Evolutionary conservation across 805 yeast species (phyloP).

Genomic region (Kluyveromyces lactis): DNA sequence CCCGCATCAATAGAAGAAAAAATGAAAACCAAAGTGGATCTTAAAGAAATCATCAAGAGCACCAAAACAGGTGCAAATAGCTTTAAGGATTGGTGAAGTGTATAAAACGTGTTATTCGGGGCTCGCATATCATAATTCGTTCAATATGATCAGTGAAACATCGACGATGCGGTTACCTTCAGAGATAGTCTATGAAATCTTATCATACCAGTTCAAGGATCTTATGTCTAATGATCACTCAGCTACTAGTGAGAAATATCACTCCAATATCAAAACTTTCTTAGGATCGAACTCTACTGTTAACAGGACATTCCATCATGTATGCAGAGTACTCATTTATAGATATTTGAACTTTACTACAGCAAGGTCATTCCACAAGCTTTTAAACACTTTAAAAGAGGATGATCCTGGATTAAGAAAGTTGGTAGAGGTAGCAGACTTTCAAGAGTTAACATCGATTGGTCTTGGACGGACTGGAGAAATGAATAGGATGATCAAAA

Average conservation of each 20-base stretch:
- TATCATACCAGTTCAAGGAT: constrained; percentile 47
- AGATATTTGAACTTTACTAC: constrained; percentile 67
- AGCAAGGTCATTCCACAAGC: constrained; percentile 70
- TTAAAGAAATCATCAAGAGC: no score
- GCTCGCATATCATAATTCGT: no score
- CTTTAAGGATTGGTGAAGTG: no score
- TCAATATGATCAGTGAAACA: not conserved
- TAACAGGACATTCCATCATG: constrained; percentile 48
- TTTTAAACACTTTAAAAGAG: constrained; percentile 46
- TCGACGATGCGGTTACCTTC: constrained; percentile 34
- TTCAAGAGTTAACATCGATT: constrained; percentile 79
- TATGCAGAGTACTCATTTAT: constrained; percentile 51
- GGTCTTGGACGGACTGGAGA: constrained; percentile 84
- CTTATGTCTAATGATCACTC: constrained; percentile 41
- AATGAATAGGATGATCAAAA: constrained; percentile 87
- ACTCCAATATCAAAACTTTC: constrained; percentile 42
- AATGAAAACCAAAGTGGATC: no score
- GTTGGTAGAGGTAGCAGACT: constrained; percentile 66
- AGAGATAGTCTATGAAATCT: constrained; percentile 46
- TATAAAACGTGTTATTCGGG: no score
- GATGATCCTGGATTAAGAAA: constrained; percentile 30
- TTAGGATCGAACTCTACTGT: constrained; percentile 46
- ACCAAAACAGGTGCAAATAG: no score
- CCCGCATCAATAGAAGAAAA: no score
- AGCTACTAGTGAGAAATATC: constrained; percentile 36